Evolutionary conservation across 371 early-diverging fungal genomes (phyloP).

Genomic region (Mucor piriformis): DNA sequence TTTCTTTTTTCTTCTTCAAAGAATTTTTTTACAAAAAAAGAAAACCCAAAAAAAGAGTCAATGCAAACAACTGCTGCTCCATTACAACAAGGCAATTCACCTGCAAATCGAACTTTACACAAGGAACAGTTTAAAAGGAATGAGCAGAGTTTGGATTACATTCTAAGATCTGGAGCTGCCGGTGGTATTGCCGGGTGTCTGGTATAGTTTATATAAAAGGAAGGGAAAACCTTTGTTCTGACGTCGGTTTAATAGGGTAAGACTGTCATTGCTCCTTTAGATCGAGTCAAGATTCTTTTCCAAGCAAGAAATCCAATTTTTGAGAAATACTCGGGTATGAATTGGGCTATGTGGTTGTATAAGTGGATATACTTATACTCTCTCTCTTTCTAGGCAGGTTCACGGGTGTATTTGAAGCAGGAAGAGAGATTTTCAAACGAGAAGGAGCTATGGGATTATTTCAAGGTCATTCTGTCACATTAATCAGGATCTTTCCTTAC

Average conservation of each 20-base stretch:
- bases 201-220: slow-evolving; percentile 14
- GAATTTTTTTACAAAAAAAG: not conserved
- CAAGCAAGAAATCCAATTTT: slow-evolving; percentile 85
- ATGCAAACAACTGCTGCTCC: slow-evolving; percentile 11
- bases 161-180: slow-evolving; percentile 32
- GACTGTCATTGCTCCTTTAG: slow-evolving; percentile 88
- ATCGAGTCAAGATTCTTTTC: slow-evolving; percentile 95
- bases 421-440: slow-evolving; percentile 63
- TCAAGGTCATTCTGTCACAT: slow-evolving; percentile 90
- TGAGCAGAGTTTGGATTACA: slow-evolving; percentile 33
- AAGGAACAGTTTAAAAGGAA: slow-evolving; percentile 10
- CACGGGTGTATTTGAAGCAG: slow-evolving; percentile 79
- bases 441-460: slow-evolving; percentile 82
- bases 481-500: slow-evolving; percentile 90
- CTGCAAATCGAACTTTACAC: not conserved
- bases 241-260: slow-evolving; percentile 60
- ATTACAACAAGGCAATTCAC: slow-evolving; percentile 2
- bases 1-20: too few relatives aligned
- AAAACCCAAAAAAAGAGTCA: not conserved
- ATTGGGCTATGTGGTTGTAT: too few relatives aligned
- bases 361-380: too few relatives aligned
- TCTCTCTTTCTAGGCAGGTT: slow-evolving; percentile 38
- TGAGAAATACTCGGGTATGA: slow-evolving; percentile 77
- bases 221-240: too few relatives aligned
- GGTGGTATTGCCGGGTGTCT: slow-evolving; percentile 45